Evolutionary conservation across 371 early-diverging fungal genomes (phyloP).

Genomic region (Mortierella sp.): DNA sequence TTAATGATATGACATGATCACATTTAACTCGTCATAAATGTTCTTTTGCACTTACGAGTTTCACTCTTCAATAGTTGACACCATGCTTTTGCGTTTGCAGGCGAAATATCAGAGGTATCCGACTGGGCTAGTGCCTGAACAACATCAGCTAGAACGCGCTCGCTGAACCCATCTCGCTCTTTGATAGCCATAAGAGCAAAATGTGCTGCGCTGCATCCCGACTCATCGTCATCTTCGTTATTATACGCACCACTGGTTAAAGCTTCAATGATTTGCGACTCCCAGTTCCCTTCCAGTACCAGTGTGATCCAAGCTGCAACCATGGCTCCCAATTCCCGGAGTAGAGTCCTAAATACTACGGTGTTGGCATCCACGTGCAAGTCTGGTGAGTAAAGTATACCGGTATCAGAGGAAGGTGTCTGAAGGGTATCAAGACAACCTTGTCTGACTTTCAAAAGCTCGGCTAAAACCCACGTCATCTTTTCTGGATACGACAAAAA

Average conservation of each 20-base stretch:
- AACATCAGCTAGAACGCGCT: constrained; percentile 43
- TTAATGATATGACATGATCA: not conserved
- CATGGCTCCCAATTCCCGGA: constrained; percentile 35
- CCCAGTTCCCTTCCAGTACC: constrained; percentile 40
- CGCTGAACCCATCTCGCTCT: constrained; percentile 38
- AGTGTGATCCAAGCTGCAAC: constrained; percentile 40
- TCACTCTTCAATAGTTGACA: constrained; percentile 47
- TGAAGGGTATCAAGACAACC: constrained; percentile 50
- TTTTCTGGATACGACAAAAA: constrained; percentile 52
- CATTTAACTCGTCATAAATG: too few species aligned
- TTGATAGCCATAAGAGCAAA: constrained; percentile 34
- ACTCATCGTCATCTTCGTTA: constrained; percentile 21
- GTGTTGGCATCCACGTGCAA: constrained; percentile 39
- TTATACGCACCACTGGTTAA: constrained; percentile 6
- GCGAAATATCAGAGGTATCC: constrained; percentile 17
- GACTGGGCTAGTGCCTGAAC: constrained; percentile 29
- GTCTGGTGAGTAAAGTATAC: constrained; percentile 42
- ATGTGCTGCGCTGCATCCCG: constrained; percentile 16
- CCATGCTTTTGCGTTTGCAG: constrained; percentile 43
- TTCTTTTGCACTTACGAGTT: constrained; percentile 16
- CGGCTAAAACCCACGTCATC: constrained; percentile 59
- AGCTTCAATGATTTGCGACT: constrained; percentile 24
- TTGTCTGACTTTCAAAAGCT: constrained; percentile 58
- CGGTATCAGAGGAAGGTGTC: constrained; percentile 37
- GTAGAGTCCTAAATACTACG: constrained; percentile 45